Percentiles rank a stretch among this genome's conserved stretches.
phyloP scores from a whole-genome alignment of 2,329 filamentous ascomycete species.

The Madurella mycetomatis region DNA sequence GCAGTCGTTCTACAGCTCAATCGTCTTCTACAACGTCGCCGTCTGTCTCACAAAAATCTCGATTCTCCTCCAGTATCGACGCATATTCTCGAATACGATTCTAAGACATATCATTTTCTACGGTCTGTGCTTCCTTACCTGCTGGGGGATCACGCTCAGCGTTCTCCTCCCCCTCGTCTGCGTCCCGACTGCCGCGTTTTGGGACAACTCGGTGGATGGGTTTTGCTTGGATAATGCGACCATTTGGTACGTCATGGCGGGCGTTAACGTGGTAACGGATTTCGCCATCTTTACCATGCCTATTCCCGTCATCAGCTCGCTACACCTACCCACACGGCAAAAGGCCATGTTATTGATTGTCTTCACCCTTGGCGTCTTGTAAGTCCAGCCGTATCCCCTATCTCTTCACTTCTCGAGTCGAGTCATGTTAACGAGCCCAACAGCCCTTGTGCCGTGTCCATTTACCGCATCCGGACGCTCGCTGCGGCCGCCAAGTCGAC shows the following conservation, averaged over 20 bases:
- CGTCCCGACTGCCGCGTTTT: slow-evolving; percentile 20
- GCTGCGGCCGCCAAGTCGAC: slow-evolving; percentile 23
- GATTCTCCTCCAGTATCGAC: slow-evolving; percentile 21
- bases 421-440: background rate
- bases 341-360: slow-evolving; percentile 19
- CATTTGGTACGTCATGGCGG: slow-evolving; percentile 27
- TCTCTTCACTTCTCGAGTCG: too few relatives aligned
- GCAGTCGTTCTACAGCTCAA: slow-evolving; percentile 21
- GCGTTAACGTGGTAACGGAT: slow-evolving; percentile 36
- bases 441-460: slow-evolving; percentile 28
- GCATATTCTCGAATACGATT: slow-evolving; percentile 18
- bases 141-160: slow-evolving; percentile 17
- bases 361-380: slow-evolving; percentile 25
- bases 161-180: slow-evolving; percentile 18
- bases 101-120: slow-evolving; percentile 11
- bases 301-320: slow-evolving; percentile 34
- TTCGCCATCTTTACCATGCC: slow-evolving; percentile 36
- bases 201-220: slow-evolving; percentile 13
- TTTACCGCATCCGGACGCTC: slow-evolving; percentile 33
- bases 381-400: slow-evolving; percentile 5
- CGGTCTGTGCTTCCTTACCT: slow-evolving; percentile 13
- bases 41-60: slow-evolving; percentile 22
- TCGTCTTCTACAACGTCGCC: slow-evolving; percentile 21
- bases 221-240: slow-evolving; percentile 20
- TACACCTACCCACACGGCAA: slow-evolving; percentile 29